Conservation (phyloP, 192 early-diverging fungal genomes). For the Coemansia sp. region DNA sequence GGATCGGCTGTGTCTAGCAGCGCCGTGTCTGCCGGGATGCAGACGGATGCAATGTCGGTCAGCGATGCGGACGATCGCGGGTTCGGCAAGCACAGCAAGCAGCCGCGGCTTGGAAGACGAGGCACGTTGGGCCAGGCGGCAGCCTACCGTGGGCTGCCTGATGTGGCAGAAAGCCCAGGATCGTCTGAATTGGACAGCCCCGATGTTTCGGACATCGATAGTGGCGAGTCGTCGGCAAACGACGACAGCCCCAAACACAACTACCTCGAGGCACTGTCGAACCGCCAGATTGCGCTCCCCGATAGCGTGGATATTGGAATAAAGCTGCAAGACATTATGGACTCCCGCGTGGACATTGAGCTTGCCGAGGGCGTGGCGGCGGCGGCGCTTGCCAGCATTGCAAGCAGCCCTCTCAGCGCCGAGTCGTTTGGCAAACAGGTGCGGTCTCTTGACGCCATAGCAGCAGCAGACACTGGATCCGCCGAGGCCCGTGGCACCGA, state of each 20-base stretch:
- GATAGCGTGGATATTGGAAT: conserved; percentile 20
- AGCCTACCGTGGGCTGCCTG: background rate
- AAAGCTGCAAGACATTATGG: conserved; percentile 18
- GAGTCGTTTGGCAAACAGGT: background rate
- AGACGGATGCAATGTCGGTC: background rate
- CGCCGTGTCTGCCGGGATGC: background rate
- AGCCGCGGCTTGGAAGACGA: conserved; percentile 15
- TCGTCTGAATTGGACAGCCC: conserved; percentile 8
- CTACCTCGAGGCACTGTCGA: conserved; percentile 40
- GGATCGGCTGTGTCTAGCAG: conserved; percentile 19
- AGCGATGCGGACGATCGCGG: conserved; percentile 13
- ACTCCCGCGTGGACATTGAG: conserved; percentile 15
- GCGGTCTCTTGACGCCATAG: background rate
- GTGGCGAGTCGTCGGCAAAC: conserved; percentile 22
- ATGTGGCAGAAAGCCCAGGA: background rate
- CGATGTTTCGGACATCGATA: conserved; percentile 21
- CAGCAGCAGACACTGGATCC: background rate
- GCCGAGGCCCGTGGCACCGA: background rate
- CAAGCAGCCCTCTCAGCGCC: conserved; percentile 6
- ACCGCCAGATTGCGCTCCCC: conserved; percentile 51
- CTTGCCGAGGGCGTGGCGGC: conserved; percentile 18
- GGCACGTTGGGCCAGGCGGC: background rate
- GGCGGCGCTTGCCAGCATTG: conserved; percentile 16
- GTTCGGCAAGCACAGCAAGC: conserved; percentile 10
- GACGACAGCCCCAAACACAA: conserved; percentile 6